Evolutionary conservation across 805 yeast species (phyloP).

Genomic region (Ogataea naganishii): DNA sequence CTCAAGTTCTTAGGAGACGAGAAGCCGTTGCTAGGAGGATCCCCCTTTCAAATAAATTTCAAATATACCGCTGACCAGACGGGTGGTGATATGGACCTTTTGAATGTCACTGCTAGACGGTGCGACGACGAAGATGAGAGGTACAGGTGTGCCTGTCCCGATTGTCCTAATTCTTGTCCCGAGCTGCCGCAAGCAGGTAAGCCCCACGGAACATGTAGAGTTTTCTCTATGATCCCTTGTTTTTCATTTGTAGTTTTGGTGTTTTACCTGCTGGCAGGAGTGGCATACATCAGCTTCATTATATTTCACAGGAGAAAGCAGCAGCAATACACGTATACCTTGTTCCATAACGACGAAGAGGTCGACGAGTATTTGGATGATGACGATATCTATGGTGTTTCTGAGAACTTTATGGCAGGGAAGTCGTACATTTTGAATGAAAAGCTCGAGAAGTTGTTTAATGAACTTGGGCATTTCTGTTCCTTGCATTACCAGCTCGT

Average conservation of each 20-base stretch:
- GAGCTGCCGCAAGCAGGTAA: conserved; percentile 39
- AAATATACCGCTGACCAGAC: conserved; percentile 30
- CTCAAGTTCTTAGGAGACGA: conserved; percentile 89
- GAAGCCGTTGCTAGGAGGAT: conserved; percentile 89
- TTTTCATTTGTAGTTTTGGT: conserved; percentile 56
- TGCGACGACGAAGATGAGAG: conserved; percentile 52
- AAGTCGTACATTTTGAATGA: conserved; percentile 38
- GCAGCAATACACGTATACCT: no score
- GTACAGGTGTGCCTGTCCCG: conserved; percentile 84
- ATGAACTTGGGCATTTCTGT: conserved; percentile 47
- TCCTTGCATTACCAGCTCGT: conserved; percentile 51
- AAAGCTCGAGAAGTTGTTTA: conserved; percentile 38
- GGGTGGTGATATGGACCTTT: conserved; percentile 19
- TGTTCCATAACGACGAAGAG: no score
- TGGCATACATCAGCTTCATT: conserved; percentile 7
- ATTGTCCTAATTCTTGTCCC: conserved; percentile 81
- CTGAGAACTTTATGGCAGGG: conserved; percentile 11
- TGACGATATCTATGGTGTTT: conserved; percentile 18
- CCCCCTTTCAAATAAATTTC: conserved; percentile 89
- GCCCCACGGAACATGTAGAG: conserved; percentile 34
- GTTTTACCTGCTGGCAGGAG: conserved; percentile 28
- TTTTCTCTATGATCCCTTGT: conserved; percentile 60
- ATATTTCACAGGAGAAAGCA: conserved; percentile 4
- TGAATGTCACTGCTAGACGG: conserved; percentile 17
- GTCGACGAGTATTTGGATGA: conserved; percentile 9